These are phyloP conservation scores for Globisporangium camurandrum DNA, from an alignment of 352 stramenopile genomes.

Conservation along the genomic window DNA sequence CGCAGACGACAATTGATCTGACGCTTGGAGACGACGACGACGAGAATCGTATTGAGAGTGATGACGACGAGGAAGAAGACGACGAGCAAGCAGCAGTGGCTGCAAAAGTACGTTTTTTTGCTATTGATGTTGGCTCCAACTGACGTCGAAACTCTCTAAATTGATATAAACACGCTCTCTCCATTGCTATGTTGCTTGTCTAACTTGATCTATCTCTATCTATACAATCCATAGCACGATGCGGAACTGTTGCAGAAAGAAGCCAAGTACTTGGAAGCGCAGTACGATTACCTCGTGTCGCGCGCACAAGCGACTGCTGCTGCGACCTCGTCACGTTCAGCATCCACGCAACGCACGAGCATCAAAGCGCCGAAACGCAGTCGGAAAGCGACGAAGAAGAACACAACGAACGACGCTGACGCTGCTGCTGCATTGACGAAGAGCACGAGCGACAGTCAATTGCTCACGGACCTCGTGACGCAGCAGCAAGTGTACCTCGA, in stretches of 20 bases:
- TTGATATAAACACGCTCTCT: neutral
- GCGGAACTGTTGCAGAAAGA: slow-evolving; percentile 58
- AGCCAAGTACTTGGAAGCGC: slow-evolving; percentile 57
- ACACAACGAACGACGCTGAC: too few species aligned
- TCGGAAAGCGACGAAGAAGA: slow-evolving; percentile 28
- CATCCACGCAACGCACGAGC: slow-evolving; percentile 27
- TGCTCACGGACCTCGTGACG: slow-evolving; percentile 47
- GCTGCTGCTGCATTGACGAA: slow-evolving; percentile 30
- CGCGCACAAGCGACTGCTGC: too few species aligned
- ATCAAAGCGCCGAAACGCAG: slow-evolving; percentile 50
- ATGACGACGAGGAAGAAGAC: slow-evolving; percentile 18
- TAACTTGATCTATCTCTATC: neutral
- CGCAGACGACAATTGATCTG: slow-evolving; percentile 14
- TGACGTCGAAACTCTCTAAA: too few species aligned
- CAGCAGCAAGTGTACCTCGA: slow-evolving; percentile 69
- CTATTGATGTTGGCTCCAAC: neutral
- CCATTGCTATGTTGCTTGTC: neutral
- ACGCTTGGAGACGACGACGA: slow-evolving; percentile 26
- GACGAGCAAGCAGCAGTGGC: slow-evolving; percentile 7
- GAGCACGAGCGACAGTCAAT: slow-evolving; percentile 36
- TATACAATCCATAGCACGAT: slow-evolving; percentile 28
- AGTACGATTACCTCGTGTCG: slow-evolving; percentile 58
- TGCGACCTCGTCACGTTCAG: slow-evolving; percentile 25
- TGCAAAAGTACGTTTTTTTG: slow-evolving; percentile 19
- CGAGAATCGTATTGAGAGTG: slow-evolving; percentile 4